phyloP scores from a whole-genome alignment of 495 filamentous ascomycete genomes.

The Lepidopterella palustris region DNA sequence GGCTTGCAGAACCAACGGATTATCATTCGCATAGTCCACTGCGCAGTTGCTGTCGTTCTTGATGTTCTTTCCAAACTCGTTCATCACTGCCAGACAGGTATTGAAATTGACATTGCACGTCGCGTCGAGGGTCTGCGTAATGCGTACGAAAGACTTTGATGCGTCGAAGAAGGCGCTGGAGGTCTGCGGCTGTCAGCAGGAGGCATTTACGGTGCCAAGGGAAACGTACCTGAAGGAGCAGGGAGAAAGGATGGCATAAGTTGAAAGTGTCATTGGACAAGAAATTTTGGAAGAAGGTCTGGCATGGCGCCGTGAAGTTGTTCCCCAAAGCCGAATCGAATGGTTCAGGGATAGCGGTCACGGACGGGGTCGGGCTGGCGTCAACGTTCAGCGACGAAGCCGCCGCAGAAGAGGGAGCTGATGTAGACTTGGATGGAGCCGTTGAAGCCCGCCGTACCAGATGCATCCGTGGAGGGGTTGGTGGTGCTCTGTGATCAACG shows the following conservation, averaged over 20 bases:
- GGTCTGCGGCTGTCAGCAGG: conserved; percentile 38
- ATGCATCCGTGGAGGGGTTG: conserved; percentile 21
- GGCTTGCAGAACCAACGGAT: conserved; percentile 64
- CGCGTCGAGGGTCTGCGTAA: conserved; percentile 64
- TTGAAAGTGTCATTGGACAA: conserved; percentile 12
- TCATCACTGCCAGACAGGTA: conserved; percentile 55
- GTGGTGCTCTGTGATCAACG: conserved; percentile 1
- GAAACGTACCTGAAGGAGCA: conserved; percentile 23
- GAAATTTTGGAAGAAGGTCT: conserved; percentile 15
- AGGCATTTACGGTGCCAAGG: background rate
- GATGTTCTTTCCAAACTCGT: conserved; percentile 52
- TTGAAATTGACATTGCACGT: conserved; percentile 59
- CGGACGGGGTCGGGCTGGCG: conserved; percentile 3
- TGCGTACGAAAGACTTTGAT: conserved; percentile 54
- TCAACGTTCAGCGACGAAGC: conserved; percentile 14
- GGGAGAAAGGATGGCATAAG: conserved; percentile 26
- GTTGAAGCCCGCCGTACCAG: conserved; percentile 7
- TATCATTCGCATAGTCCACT: conserved; percentile 56
- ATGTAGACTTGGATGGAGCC: background rate
- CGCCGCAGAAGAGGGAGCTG: conserved; percentile 10
- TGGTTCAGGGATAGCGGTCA: conserved; percentile 18
- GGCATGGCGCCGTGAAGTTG: conserved; percentile 26
- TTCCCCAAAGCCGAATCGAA: conserved; percentile 24
- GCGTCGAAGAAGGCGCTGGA: conserved; percentile 73
- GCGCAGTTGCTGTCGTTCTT: conserved; percentile 57